Conservation (phyloP, 2,329 filamentous ascomycete genomes). For the Cladosporium sp. region DNA sequence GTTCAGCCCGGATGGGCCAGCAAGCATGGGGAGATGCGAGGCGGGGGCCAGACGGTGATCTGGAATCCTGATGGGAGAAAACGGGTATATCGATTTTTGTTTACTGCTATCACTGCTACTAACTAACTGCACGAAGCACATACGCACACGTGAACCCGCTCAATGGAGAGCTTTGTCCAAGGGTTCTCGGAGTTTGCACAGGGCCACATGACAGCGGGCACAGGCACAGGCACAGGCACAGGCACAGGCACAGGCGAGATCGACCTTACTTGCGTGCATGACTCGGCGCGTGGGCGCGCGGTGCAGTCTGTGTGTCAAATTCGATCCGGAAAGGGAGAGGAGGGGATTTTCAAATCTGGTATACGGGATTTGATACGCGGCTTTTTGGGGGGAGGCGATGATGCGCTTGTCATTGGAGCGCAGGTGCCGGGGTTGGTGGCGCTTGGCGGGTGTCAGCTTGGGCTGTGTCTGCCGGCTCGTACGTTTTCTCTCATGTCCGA, state of each 20-base stretch:
- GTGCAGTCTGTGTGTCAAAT: background rate
- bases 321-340: background rate
- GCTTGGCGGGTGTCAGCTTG: background rate
- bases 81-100: background rate
- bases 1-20: background rate
- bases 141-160: too few relatives aligned
- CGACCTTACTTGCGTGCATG: background rate
- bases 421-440: background rate
- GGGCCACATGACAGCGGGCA: too few relatives aligned
- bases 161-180: background rate
- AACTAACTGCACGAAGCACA: too few relatives aligned
- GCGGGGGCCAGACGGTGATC: background rate
- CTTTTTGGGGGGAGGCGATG: background rate
- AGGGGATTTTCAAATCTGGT: background rate
- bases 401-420: background rate
- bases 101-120: too few relatives aligned
- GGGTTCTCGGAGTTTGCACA: background rate
- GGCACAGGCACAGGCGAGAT: background rate
- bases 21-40: too few relatives aligned
- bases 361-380: background rate
- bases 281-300: conserved; percentile 1
- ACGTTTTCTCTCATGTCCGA: too few relatives aligned
- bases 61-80: background rate
- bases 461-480: background rate
- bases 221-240: too few relatives aligned